These are phyloP conservation scores for Leishmania tarentolae DNA, from an alignment of 208 protist species.

Conservation along the genomic window DNA sequence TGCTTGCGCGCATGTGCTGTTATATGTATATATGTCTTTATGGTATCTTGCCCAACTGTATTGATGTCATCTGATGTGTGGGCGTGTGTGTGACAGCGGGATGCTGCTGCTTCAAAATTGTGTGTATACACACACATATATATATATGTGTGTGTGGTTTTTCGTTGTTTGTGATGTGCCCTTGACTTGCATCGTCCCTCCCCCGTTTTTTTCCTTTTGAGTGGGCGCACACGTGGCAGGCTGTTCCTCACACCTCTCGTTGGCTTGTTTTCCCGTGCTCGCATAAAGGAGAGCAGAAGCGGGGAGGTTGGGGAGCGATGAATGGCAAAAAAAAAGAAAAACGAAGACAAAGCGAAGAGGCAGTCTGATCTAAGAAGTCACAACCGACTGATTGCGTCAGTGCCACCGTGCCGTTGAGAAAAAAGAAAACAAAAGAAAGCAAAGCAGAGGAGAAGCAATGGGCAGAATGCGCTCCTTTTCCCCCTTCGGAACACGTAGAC, in stretches of 20 bases:
- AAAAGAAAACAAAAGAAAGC: no score
- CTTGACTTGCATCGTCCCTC: neutral
- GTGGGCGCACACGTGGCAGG: neutral
- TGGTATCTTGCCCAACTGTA: neutral
- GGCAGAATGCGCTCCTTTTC: neutral
- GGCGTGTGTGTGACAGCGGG: neutral
- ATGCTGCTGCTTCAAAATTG: no score
- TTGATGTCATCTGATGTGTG: neutral
- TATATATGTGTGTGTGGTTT: neutral
- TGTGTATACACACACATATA: neutral
- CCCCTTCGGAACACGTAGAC: neutral
- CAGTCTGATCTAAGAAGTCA: neutral
- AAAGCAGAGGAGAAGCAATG: neutral
- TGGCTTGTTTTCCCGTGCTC: neutral
- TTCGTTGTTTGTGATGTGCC: no score
- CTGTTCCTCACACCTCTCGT: neutral
- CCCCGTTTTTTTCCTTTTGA: neutral
- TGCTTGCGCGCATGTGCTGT: neutral
- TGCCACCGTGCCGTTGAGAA: neutral
- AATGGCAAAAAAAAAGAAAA: neutral
- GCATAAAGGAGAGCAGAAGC: neutral
- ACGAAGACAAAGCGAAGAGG: neutral
- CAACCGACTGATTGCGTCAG: neutral
- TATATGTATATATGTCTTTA: neutral
- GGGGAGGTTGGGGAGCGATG: neutral